These are phyloP conservation scores for Trametes gibbosa DNA, from an alignment of 768 basidiomycete genomes.

Conservation along the genomic window DNA sequence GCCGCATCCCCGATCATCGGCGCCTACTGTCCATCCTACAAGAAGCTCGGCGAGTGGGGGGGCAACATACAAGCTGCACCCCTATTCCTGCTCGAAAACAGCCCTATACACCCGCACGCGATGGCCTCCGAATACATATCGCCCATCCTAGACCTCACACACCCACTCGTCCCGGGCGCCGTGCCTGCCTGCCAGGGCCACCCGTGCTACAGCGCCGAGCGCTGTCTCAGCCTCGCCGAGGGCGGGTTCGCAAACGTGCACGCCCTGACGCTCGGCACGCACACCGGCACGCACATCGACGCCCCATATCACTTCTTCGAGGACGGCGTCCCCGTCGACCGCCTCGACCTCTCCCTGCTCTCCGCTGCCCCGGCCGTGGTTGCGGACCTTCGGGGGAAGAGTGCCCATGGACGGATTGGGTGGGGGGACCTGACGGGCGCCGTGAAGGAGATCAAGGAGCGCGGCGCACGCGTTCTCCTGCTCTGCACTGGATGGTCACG, in stretches of 20 bases:
- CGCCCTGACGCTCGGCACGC: conserved; percentile 56
- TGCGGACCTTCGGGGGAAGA: conserved; percentile 50
- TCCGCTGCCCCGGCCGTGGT: conserved; percentile 51
- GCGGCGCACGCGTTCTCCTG: conserved; percentile 45
- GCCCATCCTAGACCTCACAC: conserved; percentile 54
- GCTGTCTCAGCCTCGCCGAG: conserved; percentile 37
- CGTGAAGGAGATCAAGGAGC: conserved; percentile 33
- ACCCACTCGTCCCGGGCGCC: conserved; percentile 40
- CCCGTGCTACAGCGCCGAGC: conserved; percentile 42
- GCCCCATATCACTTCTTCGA: conserved; percentile 72
- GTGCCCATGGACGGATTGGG: conserved; percentile 45
- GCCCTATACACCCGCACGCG: neutral
- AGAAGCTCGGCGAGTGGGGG: neutral
- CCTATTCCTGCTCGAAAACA: neutral
- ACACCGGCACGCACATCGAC: conserved; percentile 80
- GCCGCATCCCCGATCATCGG: neutral
- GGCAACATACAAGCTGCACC: neutral
- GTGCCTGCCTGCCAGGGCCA: conserved; percentile 58
- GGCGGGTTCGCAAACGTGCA: conserved; percentile 51
- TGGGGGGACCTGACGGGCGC: conserved; percentile 51
- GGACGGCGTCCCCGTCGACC: conserved; percentile 54
- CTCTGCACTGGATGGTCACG: conserved; percentile 69
- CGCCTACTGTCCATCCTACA: neutral
- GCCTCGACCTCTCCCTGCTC: conserved; percentile 52
- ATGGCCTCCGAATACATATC: neutral